Evolutionary conservation across 495 filamentous ascomycete species (phyloP), one percentile per base, ranked within the genome.

Genomic region (Neurospora hispaniola): DNA sequence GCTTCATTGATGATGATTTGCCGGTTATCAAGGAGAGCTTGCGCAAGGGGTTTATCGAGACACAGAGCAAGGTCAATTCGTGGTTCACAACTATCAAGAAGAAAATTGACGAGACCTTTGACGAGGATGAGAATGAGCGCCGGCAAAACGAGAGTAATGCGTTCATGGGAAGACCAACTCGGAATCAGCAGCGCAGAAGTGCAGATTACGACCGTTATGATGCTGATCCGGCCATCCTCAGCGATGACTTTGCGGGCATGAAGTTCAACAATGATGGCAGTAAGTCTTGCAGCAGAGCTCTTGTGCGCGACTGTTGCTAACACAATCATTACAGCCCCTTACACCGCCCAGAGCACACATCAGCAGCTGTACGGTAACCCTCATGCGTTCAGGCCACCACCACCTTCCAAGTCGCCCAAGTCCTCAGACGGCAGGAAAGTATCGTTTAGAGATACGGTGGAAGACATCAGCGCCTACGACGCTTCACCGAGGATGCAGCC

Each of bases 1-100:
- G 89, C 83, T 98, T 97, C 79, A 89, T 99, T 79, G 95, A 99
- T 80, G 96, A 99, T 78, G 96, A 99, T 76, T 86, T 99, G 62
- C 96, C 96, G 4, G 90, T 94, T 69, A 98, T 99, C 80, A 91
- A 90, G 73, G 93, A 97, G 78, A 98, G 96, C 74, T 88, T 99
- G 75, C 92, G 90, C 76, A 97, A 98, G 83, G 96, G 96, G 2
- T 98, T 99, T 82, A 72, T 96, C 46, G 94, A 98, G 74, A 99
- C 96, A 31, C 96, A 99, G 84, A 88, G 87, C 14, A 97, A 91
- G 78, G 92, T 99, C 78, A 98, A 96, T 83, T 86, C 88, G 68
- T 98, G 95, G 95, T 91, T 99, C 69, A 90, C 88, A 66, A 93
- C 90, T 75, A 82, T 99, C 72, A 96, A 92, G 82, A 98, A 98